These are phyloP conservation scores for Pugionium dolabratum DNA, from an alignment of 345 rosid species.

Conservation along the genomic window DNA sequence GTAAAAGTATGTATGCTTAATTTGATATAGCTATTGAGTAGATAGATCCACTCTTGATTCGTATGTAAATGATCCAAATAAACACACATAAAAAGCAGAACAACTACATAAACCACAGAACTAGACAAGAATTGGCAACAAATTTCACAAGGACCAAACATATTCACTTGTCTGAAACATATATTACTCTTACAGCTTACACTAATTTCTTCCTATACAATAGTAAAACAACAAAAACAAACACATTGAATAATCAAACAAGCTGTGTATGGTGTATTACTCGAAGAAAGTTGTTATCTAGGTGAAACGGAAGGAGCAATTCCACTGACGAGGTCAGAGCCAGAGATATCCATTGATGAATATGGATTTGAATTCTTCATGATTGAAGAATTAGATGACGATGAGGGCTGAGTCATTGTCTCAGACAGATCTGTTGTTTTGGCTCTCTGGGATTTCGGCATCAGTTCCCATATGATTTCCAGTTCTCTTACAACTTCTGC, in stretches of 20 bases:
- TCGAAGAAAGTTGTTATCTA: slow-evolving; percentile 45
- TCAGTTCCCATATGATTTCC: slow-evolving; percentile 62
- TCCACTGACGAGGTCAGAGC: slow-evolving; percentile 89
- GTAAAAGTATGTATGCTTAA: not conserved
- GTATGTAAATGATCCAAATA: slow-evolving; percentile 9
- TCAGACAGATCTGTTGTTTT: slow-evolving; percentile 32
- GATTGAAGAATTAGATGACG: slow-evolving; percentile 50
- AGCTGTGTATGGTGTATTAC: not conserved
- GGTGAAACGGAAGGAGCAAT: slow-evolving; percentile 66
- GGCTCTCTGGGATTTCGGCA: slow-evolving; percentile 53
- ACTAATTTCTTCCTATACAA: slow-evolving; percentile 11
- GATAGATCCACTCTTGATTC: not conserved
- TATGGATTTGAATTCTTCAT: slow-evolving; percentile 45
- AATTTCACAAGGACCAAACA: slow-evolving; percentile 1
- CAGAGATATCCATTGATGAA: slow-evolving; percentile 76
- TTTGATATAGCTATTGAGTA: not conserved
- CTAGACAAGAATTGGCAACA: not conserved
- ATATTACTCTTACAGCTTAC: slow-evolving; percentile 1
- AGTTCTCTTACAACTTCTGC: slow-evolving; percentile 85
- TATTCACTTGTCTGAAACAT: not conserved
- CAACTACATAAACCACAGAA: slow-evolving; percentile 11
- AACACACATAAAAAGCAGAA: slow-evolving; percentile 15
- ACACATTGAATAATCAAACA: slow-evolving; percentile 25
- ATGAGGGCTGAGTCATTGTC: slow-evolving; percentile 45
- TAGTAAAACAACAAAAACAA: slow-evolving; percentile 16